Conservation (phyloP, 768 basidiomycete genomes). For the Mycena maculata region DNA sequence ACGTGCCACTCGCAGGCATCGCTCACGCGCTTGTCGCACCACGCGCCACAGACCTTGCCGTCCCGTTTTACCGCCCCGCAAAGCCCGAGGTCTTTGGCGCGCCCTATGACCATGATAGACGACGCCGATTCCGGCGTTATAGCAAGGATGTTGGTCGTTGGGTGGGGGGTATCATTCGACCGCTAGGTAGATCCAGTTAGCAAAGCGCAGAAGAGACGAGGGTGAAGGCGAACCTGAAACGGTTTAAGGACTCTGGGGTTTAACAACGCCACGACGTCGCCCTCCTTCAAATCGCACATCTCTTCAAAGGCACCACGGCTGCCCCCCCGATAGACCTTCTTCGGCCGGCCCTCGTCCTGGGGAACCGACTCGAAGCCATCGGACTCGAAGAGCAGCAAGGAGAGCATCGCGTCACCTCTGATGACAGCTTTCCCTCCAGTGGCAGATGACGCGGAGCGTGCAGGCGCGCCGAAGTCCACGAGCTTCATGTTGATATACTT, state of each 20-base stretch:
- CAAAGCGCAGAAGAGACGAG: not conserved
- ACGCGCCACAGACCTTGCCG: slow-evolving; percentile 83
- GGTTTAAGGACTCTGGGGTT: slow-evolving; percentile 91
- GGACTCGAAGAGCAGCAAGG: slow-evolving; percentile 89
- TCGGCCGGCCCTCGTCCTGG: slow-evolving; percentile 61
- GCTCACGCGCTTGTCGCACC: slow-evolving; percentile 91
- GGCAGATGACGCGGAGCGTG: slow-evolving; percentile 63
- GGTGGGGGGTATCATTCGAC: slow-evolving; percentile 72
- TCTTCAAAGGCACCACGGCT: slow-evolving; percentile 93
- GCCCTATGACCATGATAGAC: slow-evolving; percentile 87
- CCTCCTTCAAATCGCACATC: slow-evolving; percentile 86
- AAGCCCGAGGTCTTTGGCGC: slow-evolving; percentile 87
- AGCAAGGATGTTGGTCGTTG: slow-evolving; percentile 84
- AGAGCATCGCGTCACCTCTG: slow-evolving; percentile 86
- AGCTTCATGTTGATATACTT: slow-evolving; percentile 90
- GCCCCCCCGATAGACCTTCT: slow-evolving; percentile 86
- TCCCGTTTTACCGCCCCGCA: slow-evolving; percentile 84
- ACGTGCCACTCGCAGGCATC: slow-evolving; percentile 95
- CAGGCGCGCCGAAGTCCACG: slow-evolving; percentile 80
- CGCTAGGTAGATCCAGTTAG: slow-evolving; percentile 45
- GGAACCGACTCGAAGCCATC: slow-evolving; percentile 73
- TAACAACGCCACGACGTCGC: slow-evolving; percentile 89
- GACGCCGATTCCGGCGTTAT: slow-evolving; percentile 86
- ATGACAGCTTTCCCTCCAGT: slow-evolving; percentile 68
- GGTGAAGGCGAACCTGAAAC: slow-evolving; percentile 68